These are phyloP conservation scores for Neoboletus subvelutipes DNA, from an alignment of 768 basidiomycete genomes.

Conservation along the genomic window DNA sequence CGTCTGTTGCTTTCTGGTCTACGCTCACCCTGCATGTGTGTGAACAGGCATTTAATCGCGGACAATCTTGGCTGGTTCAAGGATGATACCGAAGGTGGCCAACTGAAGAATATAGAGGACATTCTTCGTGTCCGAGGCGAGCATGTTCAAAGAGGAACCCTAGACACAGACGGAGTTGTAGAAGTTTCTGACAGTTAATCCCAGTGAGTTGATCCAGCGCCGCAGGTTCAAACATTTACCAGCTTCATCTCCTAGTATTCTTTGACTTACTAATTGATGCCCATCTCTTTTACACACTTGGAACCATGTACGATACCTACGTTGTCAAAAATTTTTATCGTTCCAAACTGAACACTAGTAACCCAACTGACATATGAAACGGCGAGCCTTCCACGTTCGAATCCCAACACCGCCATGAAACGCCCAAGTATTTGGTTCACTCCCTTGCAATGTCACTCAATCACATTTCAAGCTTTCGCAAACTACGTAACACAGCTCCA, in stretches of 20 bases:
- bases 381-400: not conserved
- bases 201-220: constrained; percentile 3
- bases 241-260: not conserved
- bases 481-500: constrained; percentile 20
- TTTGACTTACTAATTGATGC: not conserved
- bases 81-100: constrained; percentile 71
- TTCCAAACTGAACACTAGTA: not conserved
- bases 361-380: not conserved
- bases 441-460: not conserved
- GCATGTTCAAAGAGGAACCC: constrained; percentile 53
- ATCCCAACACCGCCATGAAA: not conserved
- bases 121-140: constrained; percentile 79
- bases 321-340: not conserved
- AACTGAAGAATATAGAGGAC: constrained; percentile 79
- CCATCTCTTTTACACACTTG: not conserved
- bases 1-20: not conserved
- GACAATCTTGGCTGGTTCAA: constrained; percentile 94
- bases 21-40: not conserved
- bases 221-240: not conserved
- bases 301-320: constrained; percentile 12
- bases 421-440: not conserved
- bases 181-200: constrained; percentile 45
- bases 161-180: constrained; percentile 50
- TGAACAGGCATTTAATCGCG: constrained; percentile 73
- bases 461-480: not conserved